These are phyloP conservation scores for Artemisia princeps DNA, from an alignment of 140 eudicot species.

Conservation along the genomic window DNA sequence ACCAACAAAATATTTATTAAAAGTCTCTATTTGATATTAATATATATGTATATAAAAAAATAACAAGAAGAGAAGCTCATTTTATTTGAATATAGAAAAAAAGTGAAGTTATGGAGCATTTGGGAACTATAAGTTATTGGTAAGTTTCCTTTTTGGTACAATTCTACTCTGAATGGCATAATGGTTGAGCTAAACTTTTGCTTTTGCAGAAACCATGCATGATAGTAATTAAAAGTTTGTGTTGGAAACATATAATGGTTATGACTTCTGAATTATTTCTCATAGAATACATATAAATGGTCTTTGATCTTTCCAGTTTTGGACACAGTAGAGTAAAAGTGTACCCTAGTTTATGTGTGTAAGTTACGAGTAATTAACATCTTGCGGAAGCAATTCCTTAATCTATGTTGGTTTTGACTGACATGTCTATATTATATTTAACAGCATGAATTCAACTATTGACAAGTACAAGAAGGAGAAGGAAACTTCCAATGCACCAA, in stretches of 20 bases:
- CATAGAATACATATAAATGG: background rate
- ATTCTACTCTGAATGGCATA: conserved; percentile 10
- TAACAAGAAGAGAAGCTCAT: background rate
- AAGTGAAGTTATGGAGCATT: conserved; percentile 7
- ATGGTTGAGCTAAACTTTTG: background rate
- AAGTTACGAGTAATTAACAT: background rate
- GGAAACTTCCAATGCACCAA: conserved; percentile 40
- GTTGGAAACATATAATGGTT: conserved; percentile 22
- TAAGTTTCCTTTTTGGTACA: conserved; percentile 21
- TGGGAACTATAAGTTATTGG: conserved; percentile 22
- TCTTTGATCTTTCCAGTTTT: conserved; percentile 18
- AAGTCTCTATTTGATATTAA: too few relatives aligned
- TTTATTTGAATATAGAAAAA: background rate
- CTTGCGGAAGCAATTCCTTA: background rate
- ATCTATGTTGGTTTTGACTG: background rate
- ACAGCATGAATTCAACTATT: conserved; percentile 63
- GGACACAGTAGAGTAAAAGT: conserved; percentile 8
- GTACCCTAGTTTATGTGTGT: conserved; percentile 5
- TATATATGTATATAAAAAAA: too few relatives aligned
- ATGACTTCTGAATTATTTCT: conserved; percentile 17
- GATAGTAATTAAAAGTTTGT: conserved; percentile 13
- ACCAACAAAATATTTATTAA: too few relatives aligned
- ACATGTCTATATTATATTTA: background rate
- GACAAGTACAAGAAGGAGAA: conserved; percentile 74
- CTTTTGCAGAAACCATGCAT: conserved; percentile 24